These are phyloP conservation scores for Naegleria lovaniensis DNA, from an alignment of 208 protist genomes.

Conservation along the genomic window DNA sequence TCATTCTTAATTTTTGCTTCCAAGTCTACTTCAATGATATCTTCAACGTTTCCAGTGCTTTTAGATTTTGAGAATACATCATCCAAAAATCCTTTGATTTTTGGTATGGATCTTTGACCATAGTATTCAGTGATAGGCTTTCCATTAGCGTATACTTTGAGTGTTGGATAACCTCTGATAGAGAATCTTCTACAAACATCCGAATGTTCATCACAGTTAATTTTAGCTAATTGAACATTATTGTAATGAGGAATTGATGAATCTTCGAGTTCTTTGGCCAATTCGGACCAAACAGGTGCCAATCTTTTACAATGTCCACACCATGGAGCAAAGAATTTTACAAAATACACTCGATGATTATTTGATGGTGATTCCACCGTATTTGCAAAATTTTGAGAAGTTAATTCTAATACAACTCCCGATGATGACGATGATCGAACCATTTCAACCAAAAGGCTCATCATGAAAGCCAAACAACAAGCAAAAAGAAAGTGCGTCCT, in stretches of 20 bases:
- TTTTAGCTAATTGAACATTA: neutral
- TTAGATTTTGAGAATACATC: too few relatives aligned
- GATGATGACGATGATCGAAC: too few relatives aligned
- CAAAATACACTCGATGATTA: neutral
- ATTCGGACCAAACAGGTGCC: neutral
- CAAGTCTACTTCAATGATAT: too few relatives aligned
- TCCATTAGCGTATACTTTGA: neutral
- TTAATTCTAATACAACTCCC: too few relatives aligned
- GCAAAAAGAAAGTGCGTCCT: too few relatives aligned
- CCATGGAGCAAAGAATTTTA: slow-evolving; percentile 25
- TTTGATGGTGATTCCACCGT: too few relatives aligned
- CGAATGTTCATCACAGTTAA: neutral
- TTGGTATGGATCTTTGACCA: neutral
- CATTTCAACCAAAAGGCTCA: too few relatives aligned
- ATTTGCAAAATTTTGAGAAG: too few relatives aligned
- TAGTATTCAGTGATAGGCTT: neutral
- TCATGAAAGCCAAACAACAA: too few relatives aligned
- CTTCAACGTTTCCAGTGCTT: too few relatives aligned
- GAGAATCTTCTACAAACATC: neutral
- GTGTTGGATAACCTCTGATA: neutral
- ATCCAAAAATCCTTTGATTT: neutral
- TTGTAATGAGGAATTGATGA: neutral
- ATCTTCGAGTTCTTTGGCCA: neutral
- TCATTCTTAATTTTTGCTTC: too few relatives aligned
- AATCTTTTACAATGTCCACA: slow-evolving; percentile 25